Base-by-base conservation (phyloP, 164 flowering plant genomes). In the Taxillus chinensis region DNA sequence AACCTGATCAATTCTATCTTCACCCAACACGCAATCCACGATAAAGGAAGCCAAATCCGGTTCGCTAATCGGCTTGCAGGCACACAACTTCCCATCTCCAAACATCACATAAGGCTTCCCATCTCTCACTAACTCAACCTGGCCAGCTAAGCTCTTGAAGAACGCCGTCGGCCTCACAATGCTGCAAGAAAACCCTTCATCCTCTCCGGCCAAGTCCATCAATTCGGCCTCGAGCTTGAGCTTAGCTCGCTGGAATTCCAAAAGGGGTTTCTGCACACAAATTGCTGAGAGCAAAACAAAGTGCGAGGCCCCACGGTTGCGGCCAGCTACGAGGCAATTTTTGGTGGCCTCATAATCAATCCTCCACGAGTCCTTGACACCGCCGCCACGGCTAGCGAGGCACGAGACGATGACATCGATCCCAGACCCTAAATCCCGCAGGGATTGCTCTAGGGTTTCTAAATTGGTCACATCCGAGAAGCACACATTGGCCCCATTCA, bases 61-160 rank as follows among this genome's bases (percentile, higher is more conserved):
- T 78, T 92, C 98, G 37, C 98, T 92, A 13, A 92, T 92, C 2
- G 96, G 95, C 73, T 92, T 92, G 62, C 96, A 92, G 27, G 98
- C 92, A 65, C 96, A 87, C 60, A 92, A 67, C 55, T 76, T 83
- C 16, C 98, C 98, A 72, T 90, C 96, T 27, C 98, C 98, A 79
- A 89, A 92, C 96, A 90, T 90, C 62, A 92, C 95, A 75, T 84
- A 92, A 54, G 98, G 96, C 72, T 92, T 89, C 61, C 98, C 96
- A 57, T 83, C 90, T 67, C 83, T 89, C 55, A 92, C 96, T 68
- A 90, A 72, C 79, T 92, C 98, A 62, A 92, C 89, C 68, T 92
- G 98, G 16, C 98, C 98, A 3, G 87, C 96, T 67, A 92, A 75
- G 67, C 98, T 90, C 80, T 92, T 90, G 70, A 90, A 92, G 67